Conservation (phyloP, 2,329 filamentous ascomycete species). For the Alternaria novae-zelandiae region DNA sequence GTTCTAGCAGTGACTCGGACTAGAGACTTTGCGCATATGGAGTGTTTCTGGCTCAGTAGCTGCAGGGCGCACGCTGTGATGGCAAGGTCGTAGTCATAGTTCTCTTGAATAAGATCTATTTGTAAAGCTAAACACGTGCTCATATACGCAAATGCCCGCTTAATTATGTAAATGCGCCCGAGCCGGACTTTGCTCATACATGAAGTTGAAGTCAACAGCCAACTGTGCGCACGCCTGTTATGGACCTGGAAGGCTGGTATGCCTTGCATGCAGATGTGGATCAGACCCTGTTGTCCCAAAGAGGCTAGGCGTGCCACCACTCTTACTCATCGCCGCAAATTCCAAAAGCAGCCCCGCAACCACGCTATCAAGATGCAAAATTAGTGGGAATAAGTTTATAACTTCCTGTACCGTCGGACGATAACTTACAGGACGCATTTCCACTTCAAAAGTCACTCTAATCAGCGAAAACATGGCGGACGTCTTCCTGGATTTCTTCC, state of each 20-base stretch:
- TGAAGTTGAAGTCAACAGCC: neutral
- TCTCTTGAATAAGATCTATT: neutral
- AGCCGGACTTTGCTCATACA: neutral
- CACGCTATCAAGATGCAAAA: constrained; percentile 14
- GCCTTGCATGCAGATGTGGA: neutral
- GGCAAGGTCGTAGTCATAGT: neutral
- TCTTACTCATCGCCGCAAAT: constrained; percentile 37
- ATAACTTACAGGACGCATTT: neutral
- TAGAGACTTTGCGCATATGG: constrained; percentile 15
- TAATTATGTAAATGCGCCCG: neutral
- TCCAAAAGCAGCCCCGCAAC: constrained; percentile 28
- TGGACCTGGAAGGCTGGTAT: neutral
- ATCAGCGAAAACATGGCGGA: constrained; percentile 48
- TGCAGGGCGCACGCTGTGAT: neutral
- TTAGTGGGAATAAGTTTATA: constrained; percentile 1
- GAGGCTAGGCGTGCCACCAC: constrained; percentile 29
- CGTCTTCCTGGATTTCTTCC: constrained; percentile 50
- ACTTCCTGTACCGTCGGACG: neutral
- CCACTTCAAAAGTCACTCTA: neutral
- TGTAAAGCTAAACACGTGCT: neutral
- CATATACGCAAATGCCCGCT: neutral
- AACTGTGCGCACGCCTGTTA: neutral
- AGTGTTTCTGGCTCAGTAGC: neutral
- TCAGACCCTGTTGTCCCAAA: constrained; percentile 17
- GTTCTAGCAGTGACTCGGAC: constrained; percentile 47